Evolutionary conservation across 1,284 basidiomycete species (phyloP).

Genomic region (Austroboletus rostrupii): DNA sequence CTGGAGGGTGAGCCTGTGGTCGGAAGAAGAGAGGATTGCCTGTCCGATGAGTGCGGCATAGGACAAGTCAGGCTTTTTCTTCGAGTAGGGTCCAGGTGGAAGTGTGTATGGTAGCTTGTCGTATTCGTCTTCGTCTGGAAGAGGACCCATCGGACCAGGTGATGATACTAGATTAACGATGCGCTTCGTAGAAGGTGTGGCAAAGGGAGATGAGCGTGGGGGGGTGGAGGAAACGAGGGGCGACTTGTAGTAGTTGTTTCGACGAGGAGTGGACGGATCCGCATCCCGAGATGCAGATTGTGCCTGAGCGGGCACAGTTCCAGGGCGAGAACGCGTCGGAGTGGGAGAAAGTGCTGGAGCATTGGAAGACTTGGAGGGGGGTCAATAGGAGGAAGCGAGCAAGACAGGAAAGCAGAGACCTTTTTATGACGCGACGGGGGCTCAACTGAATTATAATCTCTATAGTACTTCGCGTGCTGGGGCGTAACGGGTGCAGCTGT

Average conservation of each 20-base stretch:
- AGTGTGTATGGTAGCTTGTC: conserved; percentile 69
- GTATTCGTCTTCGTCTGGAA: conserved; percentile 56
- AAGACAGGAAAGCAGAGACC: conserved; percentile 15
- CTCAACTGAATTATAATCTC: conserved; percentile 49
- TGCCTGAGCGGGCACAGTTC: conserved; percentile 22
- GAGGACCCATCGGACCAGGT: conserved; percentile 64
- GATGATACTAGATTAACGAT: conserved; percentile 74
- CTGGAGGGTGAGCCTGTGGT: conserved; percentile 84
- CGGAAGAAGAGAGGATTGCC: conserved; percentile 82
- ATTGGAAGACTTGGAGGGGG: conserved; percentile 13
- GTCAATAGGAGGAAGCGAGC: neutral
- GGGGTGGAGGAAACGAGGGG: conserved; percentile 52
- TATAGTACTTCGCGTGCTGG: conserved; percentile 53
- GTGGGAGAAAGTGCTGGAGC: conserved; percentile 25
- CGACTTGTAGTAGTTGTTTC: conserved; percentile 41
- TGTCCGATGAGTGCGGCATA: conserved; percentile 96
- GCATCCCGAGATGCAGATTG: conserved; percentile 28
- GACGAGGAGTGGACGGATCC: conserved; percentile 39
- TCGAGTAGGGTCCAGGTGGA: conserved; percentile 79
- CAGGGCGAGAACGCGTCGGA: conserved; percentile 31
- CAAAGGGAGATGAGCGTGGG: conserved; percentile 39
- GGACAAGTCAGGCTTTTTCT: conserved; percentile 75
- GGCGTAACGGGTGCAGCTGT: conserved; percentile 45
- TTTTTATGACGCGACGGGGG: conserved; percentile 35
- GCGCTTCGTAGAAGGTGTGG: conserved; percentile 51